Evolutionary conservation across 345 rosid species (phyloP).

Genomic region (Carallia pectinifolia): DNA sequence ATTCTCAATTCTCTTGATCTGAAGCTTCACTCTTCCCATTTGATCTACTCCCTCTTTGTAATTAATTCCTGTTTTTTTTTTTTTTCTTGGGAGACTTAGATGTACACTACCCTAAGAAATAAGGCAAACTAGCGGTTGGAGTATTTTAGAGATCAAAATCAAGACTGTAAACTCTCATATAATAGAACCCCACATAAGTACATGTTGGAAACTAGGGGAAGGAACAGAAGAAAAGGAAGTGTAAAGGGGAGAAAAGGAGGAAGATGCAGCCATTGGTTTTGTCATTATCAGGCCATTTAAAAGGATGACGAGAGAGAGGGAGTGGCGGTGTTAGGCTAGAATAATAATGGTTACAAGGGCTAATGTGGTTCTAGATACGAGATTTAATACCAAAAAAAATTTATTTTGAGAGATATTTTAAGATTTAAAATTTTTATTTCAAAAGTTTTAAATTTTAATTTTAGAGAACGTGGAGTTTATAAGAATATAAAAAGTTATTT

Average conservation of each 20-base stretch:
- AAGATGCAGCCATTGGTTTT: conserved; percentile 13
- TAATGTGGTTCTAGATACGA: too few species aligned
- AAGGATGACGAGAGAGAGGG: conserved; percentile 21
- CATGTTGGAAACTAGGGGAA: background rate
- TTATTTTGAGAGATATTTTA: too few species aligned
- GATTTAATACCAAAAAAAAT: too few species aligned
- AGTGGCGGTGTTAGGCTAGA: conserved; percentile 7
- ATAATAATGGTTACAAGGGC: background rate
- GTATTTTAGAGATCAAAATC: background rate
- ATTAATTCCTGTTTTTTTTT: background rate
- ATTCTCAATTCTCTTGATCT: conserved; percentile 24
- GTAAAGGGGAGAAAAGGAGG: background rate
- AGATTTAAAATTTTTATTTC: too few species aligned
- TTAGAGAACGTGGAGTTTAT: too few species aligned
- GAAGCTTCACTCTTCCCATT: conserved; percentile 28
- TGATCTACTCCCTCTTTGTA: background rate
- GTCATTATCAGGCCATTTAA: conserved; percentile 30
- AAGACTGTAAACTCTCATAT: background rate
- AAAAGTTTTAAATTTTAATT: too few species aligned
- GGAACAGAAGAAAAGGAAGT: too few species aligned
- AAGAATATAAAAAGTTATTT: too few species aligned
- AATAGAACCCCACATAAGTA: background rate
- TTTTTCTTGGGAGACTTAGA: background rate
- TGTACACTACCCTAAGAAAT: background rate
- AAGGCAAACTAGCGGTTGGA: too few species aligned